Percentiles rank a stretch among this genome's conserved stretches.
Conservation (phyloP, 1,284 basidiomycete genomes). For the Rhodotorula sp. region DNA sequence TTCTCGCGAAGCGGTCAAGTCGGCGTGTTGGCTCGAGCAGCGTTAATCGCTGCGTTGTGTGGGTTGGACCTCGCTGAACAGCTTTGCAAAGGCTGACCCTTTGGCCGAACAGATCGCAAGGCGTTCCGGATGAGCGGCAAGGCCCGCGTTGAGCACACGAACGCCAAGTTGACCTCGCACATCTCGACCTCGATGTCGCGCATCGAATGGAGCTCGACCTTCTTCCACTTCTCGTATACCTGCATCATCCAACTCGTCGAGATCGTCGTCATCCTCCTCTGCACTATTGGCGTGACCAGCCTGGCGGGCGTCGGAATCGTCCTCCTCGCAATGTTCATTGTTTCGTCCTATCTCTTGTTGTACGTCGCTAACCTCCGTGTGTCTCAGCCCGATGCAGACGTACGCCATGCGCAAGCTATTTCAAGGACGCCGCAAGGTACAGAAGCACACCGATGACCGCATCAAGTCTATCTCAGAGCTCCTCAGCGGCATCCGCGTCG, state of each 20-base stretch:
- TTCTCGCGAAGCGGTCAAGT: constrained; percentile 55
- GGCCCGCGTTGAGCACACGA: constrained; percentile 72
- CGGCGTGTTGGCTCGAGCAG: constrained; percentile 79
- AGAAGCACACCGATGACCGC: constrained; percentile 82
- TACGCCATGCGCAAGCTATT: constrained; percentile 31
- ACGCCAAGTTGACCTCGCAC: constrained; percentile 83
- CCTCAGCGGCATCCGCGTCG: constrained; percentile 68
- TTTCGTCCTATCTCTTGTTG: constrained; percentile 57
- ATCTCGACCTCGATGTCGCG: constrained; percentile 81
- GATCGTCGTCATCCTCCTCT: constrained; percentile 64
- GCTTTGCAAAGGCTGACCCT: not conserved
- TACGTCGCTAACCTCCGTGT: not conserved
- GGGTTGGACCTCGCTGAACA: constrained; percentile 56
- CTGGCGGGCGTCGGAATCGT: constrained; percentile 78
- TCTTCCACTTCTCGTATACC: constrained; percentile 43
- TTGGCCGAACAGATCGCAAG: constrained; percentile 57
- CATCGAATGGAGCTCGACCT: constrained; percentile 73
- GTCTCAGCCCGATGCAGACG: constrained; percentile 26
- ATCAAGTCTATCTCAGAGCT: constrained; percentile 78
- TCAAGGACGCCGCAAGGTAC: constrained; percentile 49
- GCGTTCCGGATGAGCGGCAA: constrained; percentile 53
- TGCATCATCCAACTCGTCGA: constrained; percentile 49
- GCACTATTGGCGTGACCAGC: constrained; percentile 72
- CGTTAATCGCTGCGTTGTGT: constrained; percentile 84
- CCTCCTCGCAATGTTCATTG: constrained; percentile 61